Percentiles rank a stretch among this genome's conserved stretches.
Conservation (phyloP, 805 yeast genomes). For the Candida morakotiae region DNA sequence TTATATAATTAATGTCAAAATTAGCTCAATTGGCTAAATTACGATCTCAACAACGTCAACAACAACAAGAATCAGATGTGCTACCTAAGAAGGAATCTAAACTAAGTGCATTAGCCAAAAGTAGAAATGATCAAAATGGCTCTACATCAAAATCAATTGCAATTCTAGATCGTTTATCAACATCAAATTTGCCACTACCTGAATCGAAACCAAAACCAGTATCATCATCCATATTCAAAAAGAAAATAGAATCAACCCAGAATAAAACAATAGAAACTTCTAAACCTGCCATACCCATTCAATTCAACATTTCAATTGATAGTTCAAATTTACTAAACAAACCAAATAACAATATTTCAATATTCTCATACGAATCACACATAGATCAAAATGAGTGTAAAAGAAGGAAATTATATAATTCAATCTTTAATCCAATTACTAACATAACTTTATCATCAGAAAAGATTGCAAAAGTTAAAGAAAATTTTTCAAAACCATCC, state of each 20-base stretch:
- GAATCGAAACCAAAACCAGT: constrained; percentile 1
- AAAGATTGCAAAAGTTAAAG: constrained; percentile 35
- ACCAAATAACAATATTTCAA: constrained; percentile 14
- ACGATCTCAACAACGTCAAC: constrained; percentile 13
- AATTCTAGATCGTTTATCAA: constrained; percentile 14
- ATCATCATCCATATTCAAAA: neutral
- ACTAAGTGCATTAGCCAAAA: constrained; percentile 46
- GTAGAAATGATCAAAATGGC: constrained; percentile 9
- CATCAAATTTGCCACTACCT: constrained; percentile 1
- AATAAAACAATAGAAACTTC: neutral
- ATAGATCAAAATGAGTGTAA: constrained; percentile 12
- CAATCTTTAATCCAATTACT: constrained; percentile 35
- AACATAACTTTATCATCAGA: constrained; percentile 34
- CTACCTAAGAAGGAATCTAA: constrained; percentile 27
- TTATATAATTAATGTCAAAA: constrained; percentile 14
- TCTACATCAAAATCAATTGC: constrained; percentile 13
- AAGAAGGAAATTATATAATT: constrained; percentile 17
- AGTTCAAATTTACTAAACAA: constrained; percentile 6
- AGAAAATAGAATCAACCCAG: neutral
- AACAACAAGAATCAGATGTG: neutral
- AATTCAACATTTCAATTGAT: constrained; percentile 8
- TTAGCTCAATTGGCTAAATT: constrained; percentile 21
- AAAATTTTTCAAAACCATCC: constrained; percentile 64
- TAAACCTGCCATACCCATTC: neutral
- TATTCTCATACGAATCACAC: constrained; percentile 12